phyloP scores from a whole-genome alignment of 2,329 filamentous ascomycete genomes.

The Tolypocladium inflatum region DNA sequence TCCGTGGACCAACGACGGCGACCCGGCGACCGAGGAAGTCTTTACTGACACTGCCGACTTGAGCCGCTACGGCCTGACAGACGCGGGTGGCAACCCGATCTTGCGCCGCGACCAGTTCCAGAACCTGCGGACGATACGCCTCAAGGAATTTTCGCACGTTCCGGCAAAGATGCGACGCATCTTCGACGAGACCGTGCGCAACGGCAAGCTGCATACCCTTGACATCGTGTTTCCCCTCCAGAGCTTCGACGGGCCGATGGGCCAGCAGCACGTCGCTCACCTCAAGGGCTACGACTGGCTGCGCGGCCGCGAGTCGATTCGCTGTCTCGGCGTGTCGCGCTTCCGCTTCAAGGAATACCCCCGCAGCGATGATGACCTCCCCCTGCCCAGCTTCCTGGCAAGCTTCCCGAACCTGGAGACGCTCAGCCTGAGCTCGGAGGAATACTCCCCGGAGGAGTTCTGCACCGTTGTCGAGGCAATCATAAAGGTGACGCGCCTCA shows the following conservation, averaged over 20 bases:
- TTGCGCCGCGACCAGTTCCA: slow-evolving; percentile 8
- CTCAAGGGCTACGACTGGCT: slow-evolving; percentile 25
- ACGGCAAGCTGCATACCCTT: slow-evolving; percentile 20
- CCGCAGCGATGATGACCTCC: slow-evolving; percentile 16
- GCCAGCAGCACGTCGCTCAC: slow-evolving; percentile 16
- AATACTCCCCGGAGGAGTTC: slow-evolving; percentile 19
- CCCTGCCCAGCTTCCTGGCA: slow-evolving; percentile 23
- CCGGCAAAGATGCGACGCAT: slow-evolving; percentile 13
- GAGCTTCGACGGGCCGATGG: slow-evolving; percentile 10
- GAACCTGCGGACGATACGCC: slow-evolving; percentile 17
- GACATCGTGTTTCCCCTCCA: slow-evolving; percentile 26
- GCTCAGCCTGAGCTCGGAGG: slow-evolving; percentile 21
- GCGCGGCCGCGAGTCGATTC: slow-evolving; percentile 21
- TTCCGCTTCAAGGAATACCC: slow-evolving; percentile 24
- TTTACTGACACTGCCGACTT: not conserved
- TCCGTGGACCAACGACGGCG: slow-evolving; percentile 12
- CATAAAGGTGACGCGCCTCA: slow-evolving; percentile 19
- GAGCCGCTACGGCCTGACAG: not conserved
- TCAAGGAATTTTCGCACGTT: slow-evolving; percentile 14
- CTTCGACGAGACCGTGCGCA: slow-evolving; percentile 14
- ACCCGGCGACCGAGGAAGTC: not conserved
- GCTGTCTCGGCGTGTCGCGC: slow-evolving; percentile 21
- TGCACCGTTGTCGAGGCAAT: slow-evolving; percentile 18
- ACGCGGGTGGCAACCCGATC: not conserved
- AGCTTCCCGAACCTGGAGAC: slow-evolving; percentile 26